Evolutionary conservation across 768 basidiomycete species (phyloP).

Genomic region (Rhodotorula diobovata): DNA sequence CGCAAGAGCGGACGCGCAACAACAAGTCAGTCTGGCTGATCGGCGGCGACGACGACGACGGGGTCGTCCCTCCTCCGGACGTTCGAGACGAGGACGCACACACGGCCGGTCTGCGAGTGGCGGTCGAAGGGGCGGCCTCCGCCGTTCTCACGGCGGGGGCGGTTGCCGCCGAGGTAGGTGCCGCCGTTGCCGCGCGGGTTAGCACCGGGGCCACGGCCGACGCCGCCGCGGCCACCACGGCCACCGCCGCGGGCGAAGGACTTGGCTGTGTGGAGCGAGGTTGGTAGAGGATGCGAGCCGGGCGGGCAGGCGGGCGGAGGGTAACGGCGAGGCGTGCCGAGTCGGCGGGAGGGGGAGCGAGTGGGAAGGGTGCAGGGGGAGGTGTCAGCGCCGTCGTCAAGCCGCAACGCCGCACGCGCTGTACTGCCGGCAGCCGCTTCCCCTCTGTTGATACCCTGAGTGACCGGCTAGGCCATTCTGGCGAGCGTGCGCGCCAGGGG

Average conservation of each 20-base stretch:
- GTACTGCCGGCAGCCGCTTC: background rate
- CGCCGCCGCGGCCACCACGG: constrained; percentile 47
- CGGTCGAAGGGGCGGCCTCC: constrained; percentile 76
- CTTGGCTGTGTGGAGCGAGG: constrained; percentile 33
- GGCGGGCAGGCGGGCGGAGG: background rate
- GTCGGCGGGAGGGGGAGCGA: background rate
- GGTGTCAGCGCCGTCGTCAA: background rate
- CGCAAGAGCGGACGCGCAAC: no score
- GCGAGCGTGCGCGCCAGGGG: background rate
- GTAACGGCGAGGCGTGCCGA: background rate
- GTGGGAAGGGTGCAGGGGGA: background rate
- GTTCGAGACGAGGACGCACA: constrained; percentile 39
- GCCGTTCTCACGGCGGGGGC: constrained; percentile 44
- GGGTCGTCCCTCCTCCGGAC: no score
- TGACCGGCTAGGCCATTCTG: background rate
- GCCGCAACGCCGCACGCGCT: no score
- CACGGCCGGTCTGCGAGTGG: constrained; percentile 77
- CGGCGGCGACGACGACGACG: background rate
- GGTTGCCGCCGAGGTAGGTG: constrained; percentile 53
- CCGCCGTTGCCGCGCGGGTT: constrained; percentile 52
- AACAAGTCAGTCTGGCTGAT: no score
- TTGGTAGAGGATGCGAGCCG: background rate
- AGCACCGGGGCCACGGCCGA: constrained; percentile 34
- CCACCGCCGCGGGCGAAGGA: constrained; percentile 55
- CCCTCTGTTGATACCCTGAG: no score